Base-by-base conservation (phyloP, 202 grass and related monocot genomes). In the Carex arenaria region DNA sequence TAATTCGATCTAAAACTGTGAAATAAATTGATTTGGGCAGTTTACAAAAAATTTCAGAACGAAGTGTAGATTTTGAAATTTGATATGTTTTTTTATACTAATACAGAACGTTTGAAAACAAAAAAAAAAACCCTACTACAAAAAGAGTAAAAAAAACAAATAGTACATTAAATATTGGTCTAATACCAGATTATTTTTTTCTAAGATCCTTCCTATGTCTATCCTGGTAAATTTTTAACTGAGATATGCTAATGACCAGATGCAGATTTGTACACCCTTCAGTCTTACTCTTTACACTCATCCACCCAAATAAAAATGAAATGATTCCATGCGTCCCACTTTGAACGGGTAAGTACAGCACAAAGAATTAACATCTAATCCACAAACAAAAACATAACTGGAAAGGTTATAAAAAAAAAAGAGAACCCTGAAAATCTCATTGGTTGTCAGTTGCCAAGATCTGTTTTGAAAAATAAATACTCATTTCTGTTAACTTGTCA, bases 381-480 rank as follows among this genome's bases (percentile, higher is more conserved):
- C 8, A 65, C 22, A 31, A 38, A 47, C 61, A 81, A 65, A 66
- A 81, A 31, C 38, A 6, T 4, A 51, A 65, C 17, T 18, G 4
- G 19, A 19, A 65, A 22, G 53, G 53, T 19, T 26, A 26, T 26
- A 26, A 26, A 26, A 19, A 77, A 43, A 49, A 78, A 42, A 64
- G 28, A 40, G 15, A 42, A 26, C 78, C 73, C 73, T 65, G 38
- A 65, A 12, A 79, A 66, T 8, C 36, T 64, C 57, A 66, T 51
- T 32, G 11, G 56, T 43, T 62, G 55, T 36, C 57, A 51, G 43
- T 28, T 45, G 19, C 61, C 73, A 59, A 9, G 40, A 66, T 66
- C 43, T 64, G 52, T 66, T 81, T 66, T 38, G 19, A 82, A 69
- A 82, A 68, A 82, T 82, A 82, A 82, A 82, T 67, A 82, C 64